These are phyloP conservation scores for Sclerotinia subarctica DNA, from an alignment of 2,329 filamentous ascomycete genomes.

Conservation along the genomic window DNA sequence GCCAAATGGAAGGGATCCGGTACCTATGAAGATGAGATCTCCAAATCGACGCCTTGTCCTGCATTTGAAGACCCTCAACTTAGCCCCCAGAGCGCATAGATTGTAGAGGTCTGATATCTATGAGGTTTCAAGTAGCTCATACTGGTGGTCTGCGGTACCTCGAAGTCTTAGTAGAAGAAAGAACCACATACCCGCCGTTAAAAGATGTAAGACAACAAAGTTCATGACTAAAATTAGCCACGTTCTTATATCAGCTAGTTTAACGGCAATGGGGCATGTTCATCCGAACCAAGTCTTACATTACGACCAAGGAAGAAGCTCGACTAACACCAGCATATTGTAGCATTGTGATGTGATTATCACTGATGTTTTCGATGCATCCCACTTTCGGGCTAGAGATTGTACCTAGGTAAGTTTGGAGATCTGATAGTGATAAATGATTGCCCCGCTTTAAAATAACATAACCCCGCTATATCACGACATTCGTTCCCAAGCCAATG, in stretches of 20 bases:
- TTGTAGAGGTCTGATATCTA: too few species aligned
- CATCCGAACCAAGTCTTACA: neutral
- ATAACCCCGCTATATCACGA: conserved; percentile 17
- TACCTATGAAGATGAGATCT: neutral
- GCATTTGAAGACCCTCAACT: neutral
- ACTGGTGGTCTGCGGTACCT: neutral
- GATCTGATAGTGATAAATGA: neutral
- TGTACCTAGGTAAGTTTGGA: neutral
- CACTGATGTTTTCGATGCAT: neutral
- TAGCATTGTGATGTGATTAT: neutral
- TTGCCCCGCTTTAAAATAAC: conserved; percentile 7
- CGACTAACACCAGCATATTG: neutral
- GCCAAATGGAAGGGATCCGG: neutral
- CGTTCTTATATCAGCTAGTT: neutral
- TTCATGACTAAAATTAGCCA: neutral
- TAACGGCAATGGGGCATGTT: neutral
- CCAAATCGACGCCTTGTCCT: neutral
- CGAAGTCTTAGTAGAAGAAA: too few species aligned
- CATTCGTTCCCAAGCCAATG: neutral
- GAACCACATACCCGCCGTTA: too few species aligned
- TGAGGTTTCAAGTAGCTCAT: neutral
- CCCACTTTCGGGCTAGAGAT: neutral
- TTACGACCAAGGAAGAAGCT: neutral
- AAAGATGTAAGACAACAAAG: neutral
- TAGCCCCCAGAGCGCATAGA: neutral